Conservation (phyloP, 495 filamentous ascomycete species). For the Penicillium canescens region DNA sequence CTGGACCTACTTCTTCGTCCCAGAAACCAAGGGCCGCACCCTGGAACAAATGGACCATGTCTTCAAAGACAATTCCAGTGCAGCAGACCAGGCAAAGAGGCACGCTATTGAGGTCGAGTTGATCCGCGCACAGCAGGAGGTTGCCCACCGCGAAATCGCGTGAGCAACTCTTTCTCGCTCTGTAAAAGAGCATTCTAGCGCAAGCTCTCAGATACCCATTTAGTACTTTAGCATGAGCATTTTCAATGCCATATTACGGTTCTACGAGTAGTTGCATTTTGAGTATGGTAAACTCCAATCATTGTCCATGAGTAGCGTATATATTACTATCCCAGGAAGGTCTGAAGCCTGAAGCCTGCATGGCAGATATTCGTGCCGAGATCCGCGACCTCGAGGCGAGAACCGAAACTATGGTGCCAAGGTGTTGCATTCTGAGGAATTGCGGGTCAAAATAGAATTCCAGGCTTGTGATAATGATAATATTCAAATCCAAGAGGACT, state of each 20-base stretch:
- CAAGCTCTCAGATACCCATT: background rate
- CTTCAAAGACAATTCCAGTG: constrained; percentile 48
- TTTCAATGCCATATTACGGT: background rate
- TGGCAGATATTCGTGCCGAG: too few species aligned
- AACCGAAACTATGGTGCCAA: too few species aligned
- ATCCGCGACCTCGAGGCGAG: too few species aligned
- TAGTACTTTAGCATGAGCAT: background rate
- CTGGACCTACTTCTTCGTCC: constrained; percentile 56
- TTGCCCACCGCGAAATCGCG: constrained; percentile 1
- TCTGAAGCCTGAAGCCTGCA: too few species aligned
- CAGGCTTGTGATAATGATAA: too few species aligned
- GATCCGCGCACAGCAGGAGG: constrained; percentile 5
- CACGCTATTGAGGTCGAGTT: constrained; percentile 40
- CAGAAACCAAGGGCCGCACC: constrained; percentile 58
- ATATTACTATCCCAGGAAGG: too few species aligned
- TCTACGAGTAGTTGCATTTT: background rate
- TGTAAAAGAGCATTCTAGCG: background rate
- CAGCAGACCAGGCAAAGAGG: constrained; percentile 37
- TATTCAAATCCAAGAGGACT: too few species aligned
- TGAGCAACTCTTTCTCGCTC: background rate
- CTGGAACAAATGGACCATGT: constrained; percentile 59
- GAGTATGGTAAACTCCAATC: too few species aligned
- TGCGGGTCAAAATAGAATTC: too few species aligned
- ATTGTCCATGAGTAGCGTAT: too few species aligned
- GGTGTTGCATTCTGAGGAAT: too few species aligned